A percentile compares a stretch with the other conserved stretches of the same genome.
phyloP scores from a whole-genome alignment of 2,329 filamentous ascomycete genomes.

The Cryphonectria carpinicola region DNA sequence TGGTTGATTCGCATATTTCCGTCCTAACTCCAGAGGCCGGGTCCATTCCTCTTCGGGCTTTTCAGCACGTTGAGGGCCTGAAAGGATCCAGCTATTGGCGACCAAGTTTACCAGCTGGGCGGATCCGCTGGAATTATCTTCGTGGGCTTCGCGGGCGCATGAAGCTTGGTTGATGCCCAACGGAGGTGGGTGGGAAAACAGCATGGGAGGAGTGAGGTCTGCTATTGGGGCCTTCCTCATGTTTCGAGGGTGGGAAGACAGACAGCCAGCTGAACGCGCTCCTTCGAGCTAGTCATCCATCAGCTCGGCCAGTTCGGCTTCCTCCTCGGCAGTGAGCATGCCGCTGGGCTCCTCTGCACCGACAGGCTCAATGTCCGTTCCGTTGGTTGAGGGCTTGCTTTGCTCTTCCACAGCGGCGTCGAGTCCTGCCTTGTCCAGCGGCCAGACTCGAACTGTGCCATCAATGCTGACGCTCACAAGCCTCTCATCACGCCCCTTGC shows the following conservation, averaged over 20 bases:
- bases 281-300: conserved; percentile 71
- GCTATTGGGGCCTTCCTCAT: neutral
- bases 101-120: neutral
- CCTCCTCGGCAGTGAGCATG: conserved; percentile 83
- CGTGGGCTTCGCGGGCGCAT: neutral
- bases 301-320: conserved; percentile 85
- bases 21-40: neutral
- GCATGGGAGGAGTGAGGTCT: neutral
- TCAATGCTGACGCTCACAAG: conserved; percentile 89
- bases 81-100: neutral
- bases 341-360: conserved; percentile 46
- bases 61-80: neutral
- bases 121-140: neutral
- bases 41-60: neutral
- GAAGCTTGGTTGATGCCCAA: neutral
- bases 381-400: conserved; percentile 53
- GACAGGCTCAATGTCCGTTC: conserved; percentile 53
- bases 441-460: conserved; percentile 85
- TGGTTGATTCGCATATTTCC: neutral
- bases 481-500: conserved; percentile 44
- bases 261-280: neutral
- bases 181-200: neutral
- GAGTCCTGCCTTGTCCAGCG: conserved; percentile 64
- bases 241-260: neutral
- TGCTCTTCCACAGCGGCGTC: conserved; percentile 54